Conservation (phyloP, 192 early-diverging fungal species). For the Borealophlyctis nickersoniae region DNA sequence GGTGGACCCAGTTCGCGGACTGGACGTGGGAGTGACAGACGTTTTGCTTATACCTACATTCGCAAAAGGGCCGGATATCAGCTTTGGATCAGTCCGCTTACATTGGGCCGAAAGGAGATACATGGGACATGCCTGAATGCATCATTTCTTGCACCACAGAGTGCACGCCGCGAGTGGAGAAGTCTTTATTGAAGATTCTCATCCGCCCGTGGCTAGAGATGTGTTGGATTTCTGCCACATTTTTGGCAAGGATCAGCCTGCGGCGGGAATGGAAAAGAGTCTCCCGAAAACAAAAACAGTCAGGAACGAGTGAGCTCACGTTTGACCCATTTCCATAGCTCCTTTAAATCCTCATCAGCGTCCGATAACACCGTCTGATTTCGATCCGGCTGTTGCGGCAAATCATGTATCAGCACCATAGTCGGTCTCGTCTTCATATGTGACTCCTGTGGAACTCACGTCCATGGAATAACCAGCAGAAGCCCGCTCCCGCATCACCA, state of each 20-base stretch:
- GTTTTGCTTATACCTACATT: too few relatives aligned
- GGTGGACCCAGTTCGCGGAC: too few relatives aligned
- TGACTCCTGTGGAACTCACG: constrained; percentile 36
- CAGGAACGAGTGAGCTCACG: too few relatives aligned
- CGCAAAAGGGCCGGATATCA: too few relatives aligned
- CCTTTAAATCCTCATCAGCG: constrained; percentile 17
- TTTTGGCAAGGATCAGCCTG: too few relatives aligned
- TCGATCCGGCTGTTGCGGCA: not conserved
- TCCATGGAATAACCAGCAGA: constrained; percentile 74
- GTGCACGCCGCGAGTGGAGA: constrained; percentile 30
- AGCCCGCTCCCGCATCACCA: constrained; percentile 75
- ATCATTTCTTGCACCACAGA: constrained; percentile 32
- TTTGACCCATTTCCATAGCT: constrained; percentile 24
- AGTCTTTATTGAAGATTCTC: constrained; percentile 22
- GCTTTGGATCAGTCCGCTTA: too few relatives aligned
- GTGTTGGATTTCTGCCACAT: not conserved
- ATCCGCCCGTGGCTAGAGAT: not conserved
- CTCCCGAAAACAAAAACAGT: too few relatives aligned
- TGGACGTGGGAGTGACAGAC: too few relatives aligned
- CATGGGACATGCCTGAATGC: too few relatives aligned
- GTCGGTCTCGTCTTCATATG: not conserved
- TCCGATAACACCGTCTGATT: constrained; percentile 14
- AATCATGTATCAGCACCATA: too few relatives aligned
- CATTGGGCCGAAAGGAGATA: too few relatives aligned
- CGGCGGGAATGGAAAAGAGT: too few relatives aligned